phyloP scores from a whole-genome alignment of 495 filamentous ascomycete species.

The Penicillium paradoxum region DNA sequence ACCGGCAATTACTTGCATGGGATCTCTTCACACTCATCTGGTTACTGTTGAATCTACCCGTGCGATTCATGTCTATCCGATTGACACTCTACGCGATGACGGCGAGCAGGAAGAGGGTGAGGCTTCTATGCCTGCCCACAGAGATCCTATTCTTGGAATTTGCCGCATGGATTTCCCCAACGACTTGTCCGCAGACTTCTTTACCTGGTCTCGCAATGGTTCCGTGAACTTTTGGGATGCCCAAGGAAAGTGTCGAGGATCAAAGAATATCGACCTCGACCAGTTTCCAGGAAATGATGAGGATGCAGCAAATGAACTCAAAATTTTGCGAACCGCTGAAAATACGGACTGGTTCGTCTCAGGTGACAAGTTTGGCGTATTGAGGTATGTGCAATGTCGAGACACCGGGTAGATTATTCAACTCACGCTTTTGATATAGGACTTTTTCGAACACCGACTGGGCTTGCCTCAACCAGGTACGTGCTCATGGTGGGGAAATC shows the following conservation, averaged over 20 bases:
- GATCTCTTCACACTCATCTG: conserved; percentile 59
- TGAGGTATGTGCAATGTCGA: conserved; percentile 52
- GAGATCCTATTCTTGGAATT: conserved; percentile 74
- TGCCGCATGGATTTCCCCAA: conserved; percentile 54
- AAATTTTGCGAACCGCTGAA: conserved; percentile 56
- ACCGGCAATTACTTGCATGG: conserved; percentile 58
- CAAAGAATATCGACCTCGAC: conserved; percentile 65
- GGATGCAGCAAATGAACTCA: conserved; percentile 68
- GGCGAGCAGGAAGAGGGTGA: conserved; percentile 27
- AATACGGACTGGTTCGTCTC: conserved; percentile 63
- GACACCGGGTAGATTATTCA: conserved; percentile 3
- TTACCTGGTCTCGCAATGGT: conserved; percentile 80
- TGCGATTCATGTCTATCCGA: conserved; percentile 60
- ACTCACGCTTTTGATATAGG: conserved; percentile 26
- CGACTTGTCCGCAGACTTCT: conserved; percentile 61
- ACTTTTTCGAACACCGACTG: conserved; percentile 44
- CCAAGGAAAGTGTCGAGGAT: conserved; percentile 60
- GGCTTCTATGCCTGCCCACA: conserved; percentile 58
- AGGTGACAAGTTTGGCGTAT: conserved; percentile 79
- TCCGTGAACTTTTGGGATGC: conserved; percentile 75
- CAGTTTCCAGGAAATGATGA: conserved; percentile 53
- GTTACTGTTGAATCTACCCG: conserved; percentile 72
- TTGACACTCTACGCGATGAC: conserved; percentile 29
- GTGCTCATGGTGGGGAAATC: conserved; percentile 83
- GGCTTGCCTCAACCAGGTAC: conserved; percentile 56